Conservation (phyloP, 805 yeast genomes). For the Candida boleticola region DNA sequence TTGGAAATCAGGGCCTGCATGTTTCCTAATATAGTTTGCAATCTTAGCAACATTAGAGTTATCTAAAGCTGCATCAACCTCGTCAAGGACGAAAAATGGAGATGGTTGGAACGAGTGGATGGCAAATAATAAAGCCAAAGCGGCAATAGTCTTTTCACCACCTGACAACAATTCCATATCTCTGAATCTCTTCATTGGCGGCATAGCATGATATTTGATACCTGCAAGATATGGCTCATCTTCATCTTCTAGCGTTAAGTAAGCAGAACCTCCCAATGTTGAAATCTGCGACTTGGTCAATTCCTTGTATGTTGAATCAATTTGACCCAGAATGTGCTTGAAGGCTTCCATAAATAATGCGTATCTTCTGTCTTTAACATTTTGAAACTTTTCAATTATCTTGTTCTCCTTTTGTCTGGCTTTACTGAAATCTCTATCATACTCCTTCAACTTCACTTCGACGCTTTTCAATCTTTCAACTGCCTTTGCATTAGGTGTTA, state of each 20-base stretch:
- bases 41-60: conserved; percentile 81
- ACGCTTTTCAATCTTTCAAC: conserved; percentile 71
- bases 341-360: conserved; percentile 69
- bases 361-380: conserved; percentile 57
- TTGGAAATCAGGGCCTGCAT: conserved; percentile 78
- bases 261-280: conserved; percentile 92
- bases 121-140: conserved; percentile 87
- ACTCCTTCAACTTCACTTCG: conserved; percentile 53
- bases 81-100: conserved; percentile 94
- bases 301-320: conserved; percentile 81
- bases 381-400: conserved; percentile 54
- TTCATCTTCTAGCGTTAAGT: conserved; percentile 79
- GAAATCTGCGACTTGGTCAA: conserved; percentile 69
- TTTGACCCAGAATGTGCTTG: conserved; percentile 66
- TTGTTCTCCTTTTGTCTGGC: conserved; percentile 62
- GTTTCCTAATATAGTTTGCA: conserved; percentile 78
- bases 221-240: conserved; percentile 88
- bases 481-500: conserved; percentile 85
- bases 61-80: conserved; percentile 97
- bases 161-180: conserved; percentile 93
- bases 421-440: conserved; percentile 61
- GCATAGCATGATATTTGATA: conserved; percentile 89
- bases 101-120: conserved; percentile 89
- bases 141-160: conserved; percentile 96
- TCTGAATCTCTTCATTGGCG: conserved; percentile 89